Conservation (phyloP, 805 yeast genomes). For the Wickerhamomyces chaumierensis region DNA sequence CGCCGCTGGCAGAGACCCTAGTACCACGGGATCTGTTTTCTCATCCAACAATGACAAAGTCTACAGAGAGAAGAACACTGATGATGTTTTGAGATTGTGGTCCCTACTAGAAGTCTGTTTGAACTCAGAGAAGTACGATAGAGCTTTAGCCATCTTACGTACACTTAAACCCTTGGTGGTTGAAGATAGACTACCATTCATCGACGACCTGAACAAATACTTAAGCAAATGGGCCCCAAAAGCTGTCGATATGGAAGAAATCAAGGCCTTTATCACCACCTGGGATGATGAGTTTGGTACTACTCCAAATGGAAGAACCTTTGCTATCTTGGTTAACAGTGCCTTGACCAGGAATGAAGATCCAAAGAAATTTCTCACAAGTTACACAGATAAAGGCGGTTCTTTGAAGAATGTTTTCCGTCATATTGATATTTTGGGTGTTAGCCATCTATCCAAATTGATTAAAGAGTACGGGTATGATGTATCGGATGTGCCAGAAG, state of each 20-base stretch:
- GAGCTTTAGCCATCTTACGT: conserved; percentile 60
- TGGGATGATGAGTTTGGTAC: conserved; percentile 22
- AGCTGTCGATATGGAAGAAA: conserved; percentile 24
- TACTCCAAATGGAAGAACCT: conserved; percentile 42
- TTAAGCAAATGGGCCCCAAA: conserved; percentile 29
- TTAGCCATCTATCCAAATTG: conserved; percentile 28
- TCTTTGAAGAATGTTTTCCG: conserved; percentile 8
- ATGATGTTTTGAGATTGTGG: conserved; percentile 59
- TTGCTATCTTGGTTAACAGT: conserved; percentile 40
- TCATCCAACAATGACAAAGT: conserved; percentile 14
- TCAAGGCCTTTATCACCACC: conserved; percentile 29
- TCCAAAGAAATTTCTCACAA: conserved; percentile 16
- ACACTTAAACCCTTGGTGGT: conserved; percentile 43
- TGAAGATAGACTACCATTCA: conserved; percentile 33
- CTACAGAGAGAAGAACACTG: conserved; percentile 24
- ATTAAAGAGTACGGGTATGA: conserved; percentile 11
- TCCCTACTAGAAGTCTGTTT: conserved; percentile 71
- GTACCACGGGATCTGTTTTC: conserved; percentile 8
- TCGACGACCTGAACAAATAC: conserved; percentile 61
- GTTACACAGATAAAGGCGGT: conserved; percentile 20
- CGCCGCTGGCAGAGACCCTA: conserved; percentile 1
- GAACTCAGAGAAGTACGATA: conserved; percentile 46
- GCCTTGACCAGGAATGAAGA: conserved; percentile 10
- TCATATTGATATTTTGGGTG: conserved; percentile 39
- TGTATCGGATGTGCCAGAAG: conserved; percentile 20